phyloP scores from a whole-genome alignment of 1,284 basidiomycete genomes.

The Phylloboletellus chloephorus region DNA sequence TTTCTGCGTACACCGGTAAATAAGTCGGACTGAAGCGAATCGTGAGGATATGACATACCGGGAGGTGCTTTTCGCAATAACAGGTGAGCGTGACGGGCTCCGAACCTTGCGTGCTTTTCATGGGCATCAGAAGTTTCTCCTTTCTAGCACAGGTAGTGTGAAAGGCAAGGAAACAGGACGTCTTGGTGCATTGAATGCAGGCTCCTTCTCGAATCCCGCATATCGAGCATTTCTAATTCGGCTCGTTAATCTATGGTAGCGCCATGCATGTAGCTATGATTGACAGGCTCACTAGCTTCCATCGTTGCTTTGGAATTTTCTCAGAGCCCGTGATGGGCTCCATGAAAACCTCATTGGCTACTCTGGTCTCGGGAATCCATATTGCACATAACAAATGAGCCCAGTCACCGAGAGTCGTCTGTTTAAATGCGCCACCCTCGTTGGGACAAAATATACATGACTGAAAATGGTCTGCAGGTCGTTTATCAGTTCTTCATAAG shows the following conservation, averaged over 20 bases:
- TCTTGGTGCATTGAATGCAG: constrained; percentile 95
- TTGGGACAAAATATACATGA: constrained; percentile 93
- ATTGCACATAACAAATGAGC: constrained; percentile 96
- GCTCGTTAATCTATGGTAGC: constrained; percentile 12
- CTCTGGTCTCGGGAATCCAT: constrained; percentile 94
- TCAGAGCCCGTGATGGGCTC: constrained; percentile 94
- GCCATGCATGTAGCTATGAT: constrained; percentile 1
- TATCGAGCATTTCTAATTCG: constrained; percentile 71
- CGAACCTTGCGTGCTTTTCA: constrained; percentile 77
- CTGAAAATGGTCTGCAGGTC: constrained; percentile 35
- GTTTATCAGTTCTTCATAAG: not conserved
- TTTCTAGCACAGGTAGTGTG: constrained; percentile 93
- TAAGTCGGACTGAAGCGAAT: constrained; percentile 4
- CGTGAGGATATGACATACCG: constrained; percentile 47
- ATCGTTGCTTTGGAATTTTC: constrained; percentile 83
- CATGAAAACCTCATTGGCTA: constrained; percentile 97
- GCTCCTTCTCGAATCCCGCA: constrained; percentile 84
- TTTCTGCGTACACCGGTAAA: constrained; percentile 39
- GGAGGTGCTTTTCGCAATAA: constrained; percentile 86
- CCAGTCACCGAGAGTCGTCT: constrained; percentile 92
- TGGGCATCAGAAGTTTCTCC: constrained; percentile 76
- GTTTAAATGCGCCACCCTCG: constrained; percentile 98
- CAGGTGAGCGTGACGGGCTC: constrained; percentile 68
- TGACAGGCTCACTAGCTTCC: constrained; percentile 75
- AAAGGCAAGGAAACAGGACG: constrained; percentile 89